These are phyloP conservation scores for Starmerella tilneyi DNA, from an alignment of 805 yeast species.

Conservation along the genomic window DNA sequence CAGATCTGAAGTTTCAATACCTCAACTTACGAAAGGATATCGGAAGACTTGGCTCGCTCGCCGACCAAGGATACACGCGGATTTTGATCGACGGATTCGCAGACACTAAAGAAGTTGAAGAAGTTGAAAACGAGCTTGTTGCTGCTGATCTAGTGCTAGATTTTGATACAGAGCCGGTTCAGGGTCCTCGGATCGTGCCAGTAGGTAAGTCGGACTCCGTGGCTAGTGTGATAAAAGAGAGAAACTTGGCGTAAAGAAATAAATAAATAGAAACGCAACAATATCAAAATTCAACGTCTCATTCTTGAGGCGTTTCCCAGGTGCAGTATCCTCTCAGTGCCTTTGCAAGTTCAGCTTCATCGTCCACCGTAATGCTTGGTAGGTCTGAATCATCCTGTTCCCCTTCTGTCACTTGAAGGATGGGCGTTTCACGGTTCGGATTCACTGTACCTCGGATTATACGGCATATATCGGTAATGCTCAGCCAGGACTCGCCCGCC, in stretches of 20 bases:
- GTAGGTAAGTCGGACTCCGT: constrained; percentile 1
- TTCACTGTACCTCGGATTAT: constrained; percentile 68
- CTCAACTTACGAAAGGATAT: constrained; percentile 9
- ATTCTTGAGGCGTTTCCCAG: constrained; percentile 24
- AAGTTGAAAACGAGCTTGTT: constrained; percentile 19
- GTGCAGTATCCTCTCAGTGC: constrained; percentile 29
- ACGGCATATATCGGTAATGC: constrained; percentile 16
- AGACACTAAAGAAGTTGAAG: background rate
- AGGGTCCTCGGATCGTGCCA: constrained; percentile 8
- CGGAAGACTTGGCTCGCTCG: constrained; percentile 14
- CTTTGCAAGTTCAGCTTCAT: constrained; percentile 31
- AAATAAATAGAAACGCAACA: background rate
- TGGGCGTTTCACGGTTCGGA: constrained; percentile 65
- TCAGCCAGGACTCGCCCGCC: constrained; percentile 7
- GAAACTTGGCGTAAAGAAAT: constrained; percentile 11
- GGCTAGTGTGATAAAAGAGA: constrained; percentile 9
- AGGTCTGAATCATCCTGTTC: constrained; percentile 36
- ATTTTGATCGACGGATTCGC: constrained; percentile 22
- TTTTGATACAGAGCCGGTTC: constrained; percentile 6
- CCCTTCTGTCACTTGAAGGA: constrained; percentile 56
- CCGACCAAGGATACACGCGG: constrained; percentile 19
- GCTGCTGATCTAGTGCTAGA: constrained; percentile 23
- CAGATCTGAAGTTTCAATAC: constrained; percentile 15
- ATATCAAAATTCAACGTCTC: background rate
- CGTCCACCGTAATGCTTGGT: constrained; percentile 34